phyloP scores from a whole-genome alignment of 202 grass and related monocot species.

The Zoysia matrella region DNA sequence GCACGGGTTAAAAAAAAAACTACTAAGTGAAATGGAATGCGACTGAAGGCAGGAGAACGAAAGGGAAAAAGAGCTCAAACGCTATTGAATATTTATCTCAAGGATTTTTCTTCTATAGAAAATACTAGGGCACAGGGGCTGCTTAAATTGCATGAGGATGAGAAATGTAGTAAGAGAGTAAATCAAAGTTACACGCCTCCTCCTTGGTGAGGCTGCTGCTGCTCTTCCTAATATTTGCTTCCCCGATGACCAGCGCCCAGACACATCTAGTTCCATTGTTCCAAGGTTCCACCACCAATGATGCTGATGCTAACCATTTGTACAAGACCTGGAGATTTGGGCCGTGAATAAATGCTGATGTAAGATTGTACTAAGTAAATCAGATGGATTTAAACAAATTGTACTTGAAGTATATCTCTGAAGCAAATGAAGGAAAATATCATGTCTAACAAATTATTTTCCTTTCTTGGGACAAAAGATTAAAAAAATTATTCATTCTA shows the following conservation, averaged over 20 bases:
- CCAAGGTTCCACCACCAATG: background rate
- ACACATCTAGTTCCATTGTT: no score
- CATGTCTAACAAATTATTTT: background rate
- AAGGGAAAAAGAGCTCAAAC: background rate
- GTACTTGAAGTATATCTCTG: no score
- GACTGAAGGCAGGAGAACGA: background rate
- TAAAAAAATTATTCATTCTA: no score
- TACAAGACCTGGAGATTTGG: slow-evolving; percentile 41
- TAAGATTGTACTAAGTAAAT: background rate
- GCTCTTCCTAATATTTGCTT: slow-evolving; percentile 41
- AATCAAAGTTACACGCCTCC: slow-evolving; percentile 57
- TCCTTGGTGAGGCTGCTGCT: slow-evolving; percentile 28
- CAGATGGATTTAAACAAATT: background rate
- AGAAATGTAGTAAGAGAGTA: slow-evolving; percentile 55
- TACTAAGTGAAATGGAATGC: background rate
- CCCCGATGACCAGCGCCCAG: slow-evolving; percentile 4
- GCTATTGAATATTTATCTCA: slow-evolving; percentile 44
- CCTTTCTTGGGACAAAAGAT: background rate
- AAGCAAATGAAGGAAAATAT: background rate
- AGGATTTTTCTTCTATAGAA: slow-evolving; percentile 55
- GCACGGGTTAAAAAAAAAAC: no score
- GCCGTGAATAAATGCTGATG: background rate
- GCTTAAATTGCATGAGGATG: slow-evolving; percentile 46
- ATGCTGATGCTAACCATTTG: slow-evolving; percentile 37
- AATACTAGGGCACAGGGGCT: slow-evolving; percentile 49